phyloP scores from a whole-genome alignment of 495 filamentous ascomycete genomes.

The Opeltia flavorubescens region DNA sequence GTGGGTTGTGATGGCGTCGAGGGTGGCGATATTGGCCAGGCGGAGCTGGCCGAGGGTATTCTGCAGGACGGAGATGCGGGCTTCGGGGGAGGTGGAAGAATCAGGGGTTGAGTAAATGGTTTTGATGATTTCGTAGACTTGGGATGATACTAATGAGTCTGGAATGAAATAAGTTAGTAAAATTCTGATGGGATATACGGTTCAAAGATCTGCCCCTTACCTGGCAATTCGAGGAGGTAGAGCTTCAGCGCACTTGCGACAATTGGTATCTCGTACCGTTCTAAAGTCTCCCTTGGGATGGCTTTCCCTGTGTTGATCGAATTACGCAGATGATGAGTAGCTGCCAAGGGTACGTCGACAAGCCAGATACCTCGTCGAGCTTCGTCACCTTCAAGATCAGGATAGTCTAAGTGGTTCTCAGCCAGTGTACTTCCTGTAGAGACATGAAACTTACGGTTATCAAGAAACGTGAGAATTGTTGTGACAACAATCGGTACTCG shows the following conservation, averaged over 20 bases:
- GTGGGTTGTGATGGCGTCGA: constrained; percentile 96
- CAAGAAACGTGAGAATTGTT: constrained; percentile 81
- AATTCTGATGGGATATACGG: background rate
- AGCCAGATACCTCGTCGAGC: constrained; percentile 88
- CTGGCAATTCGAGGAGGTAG: constrained; percentile 89
- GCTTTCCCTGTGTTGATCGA: constrained; percentile 79
- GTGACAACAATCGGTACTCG: constrained; percentile 89
- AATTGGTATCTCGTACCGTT: constrained; percentile 81
- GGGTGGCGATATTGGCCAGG: constrained; percentile 93
- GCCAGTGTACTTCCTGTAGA: constrained; percentile 10
- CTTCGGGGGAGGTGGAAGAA: constrained; percentile 52
- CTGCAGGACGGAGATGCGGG: constrained; percentile 83
- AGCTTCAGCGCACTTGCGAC: constrained; percentile 89
- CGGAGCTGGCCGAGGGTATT: constrained; percentile 90
- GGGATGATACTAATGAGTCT: constrained; percentile 95
- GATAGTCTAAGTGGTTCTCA: constrained; percentile 48
- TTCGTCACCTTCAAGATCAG: constrained; percentile 94
- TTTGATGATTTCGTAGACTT: constrained; percentile 97
- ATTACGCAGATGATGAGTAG: constrained; percentile 72
- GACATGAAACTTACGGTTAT: constrained; percentile 48
- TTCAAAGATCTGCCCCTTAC: constrained; percentile 43
- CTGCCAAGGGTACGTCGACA: constrained; percentile 70
- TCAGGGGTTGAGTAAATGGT: constrained; percentile 59
- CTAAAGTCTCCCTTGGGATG: constrained; percentile 59
- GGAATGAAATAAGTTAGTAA: background rate